Conservation (phyloP, 1,139 yeast genomes). For the Wickerhamiella pararugosa region DNA sequence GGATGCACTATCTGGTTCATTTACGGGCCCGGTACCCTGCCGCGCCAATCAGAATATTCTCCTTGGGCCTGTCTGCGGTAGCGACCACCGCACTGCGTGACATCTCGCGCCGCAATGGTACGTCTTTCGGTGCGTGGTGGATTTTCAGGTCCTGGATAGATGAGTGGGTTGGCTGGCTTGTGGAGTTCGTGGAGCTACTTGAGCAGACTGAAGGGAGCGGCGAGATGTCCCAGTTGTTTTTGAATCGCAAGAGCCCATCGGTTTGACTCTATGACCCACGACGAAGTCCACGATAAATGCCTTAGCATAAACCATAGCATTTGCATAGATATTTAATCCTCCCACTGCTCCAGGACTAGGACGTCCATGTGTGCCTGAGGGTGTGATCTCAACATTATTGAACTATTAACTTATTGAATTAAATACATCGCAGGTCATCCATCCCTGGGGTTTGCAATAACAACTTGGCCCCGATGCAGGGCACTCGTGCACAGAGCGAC, state of each 20-base stretch:
- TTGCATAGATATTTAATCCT: no score
- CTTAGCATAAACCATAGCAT: no score
- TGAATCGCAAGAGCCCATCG: conserved; percentile 2
- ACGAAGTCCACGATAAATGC: background rate
- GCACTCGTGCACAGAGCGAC: background rate
- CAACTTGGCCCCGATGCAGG: no score
- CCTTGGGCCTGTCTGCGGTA: conserved; percentile 39
- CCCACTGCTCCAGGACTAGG: no score
- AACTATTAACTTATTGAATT: no score
- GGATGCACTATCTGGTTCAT: conserved; percentile 30
- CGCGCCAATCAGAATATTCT: conserved; percentile 39
- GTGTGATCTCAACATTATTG: no score
- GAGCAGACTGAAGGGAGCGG: conserved; percentile 6
- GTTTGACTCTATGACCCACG: conserved; percentile 4
- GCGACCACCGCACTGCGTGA: conserved; percentile 53
- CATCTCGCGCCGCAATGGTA: conserved; percentile 43
- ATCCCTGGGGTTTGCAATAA: no score
- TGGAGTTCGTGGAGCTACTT: conserved; percentile 35
- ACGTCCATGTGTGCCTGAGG: no score
- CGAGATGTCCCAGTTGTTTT: conserved; percentile 4
- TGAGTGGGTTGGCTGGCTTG: conserved; percentile 57
- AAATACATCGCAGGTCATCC: no score
- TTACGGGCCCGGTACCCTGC: conserved; percentile 36
- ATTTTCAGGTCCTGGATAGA: conserved; percentile 62
- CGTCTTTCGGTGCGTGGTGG: conserved; percentile 69